Evolutionary conservation across 1,284 basidiomycete species (phyloP).

Genomic region (Nidula niveotomentosa): DNA sequence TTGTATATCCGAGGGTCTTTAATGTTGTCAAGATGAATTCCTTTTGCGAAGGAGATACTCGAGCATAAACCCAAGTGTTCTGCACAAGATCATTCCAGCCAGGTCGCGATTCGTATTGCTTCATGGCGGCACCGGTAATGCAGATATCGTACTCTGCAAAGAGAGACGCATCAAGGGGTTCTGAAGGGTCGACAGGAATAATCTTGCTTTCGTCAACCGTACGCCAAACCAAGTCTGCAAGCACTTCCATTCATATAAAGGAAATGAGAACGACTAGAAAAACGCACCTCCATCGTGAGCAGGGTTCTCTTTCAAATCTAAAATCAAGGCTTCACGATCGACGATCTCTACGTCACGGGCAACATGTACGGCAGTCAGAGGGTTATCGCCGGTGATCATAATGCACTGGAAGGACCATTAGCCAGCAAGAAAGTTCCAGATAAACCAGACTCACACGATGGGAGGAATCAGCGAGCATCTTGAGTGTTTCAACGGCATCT

Average conservation of each 20-base stretch:
- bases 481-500: constrained; percentile 88
- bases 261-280: not conserved
- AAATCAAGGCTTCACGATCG: constrained; percentile 88
- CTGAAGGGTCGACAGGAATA: constrained; percentile 77
- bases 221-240: constrained; percentile 82
- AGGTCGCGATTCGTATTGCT: constrained; percentile 69
- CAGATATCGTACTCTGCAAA: constrained; percentile 92
- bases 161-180: constrained; percentile 76
- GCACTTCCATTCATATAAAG: not conserved
- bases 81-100: constrained; percentile 82
- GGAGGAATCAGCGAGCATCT: constrained; percentile 92
- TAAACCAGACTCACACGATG: constrained; percentile 70
- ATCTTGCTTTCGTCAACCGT: constrained; percentile 89
- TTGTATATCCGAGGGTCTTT: constrained; percentile 85
- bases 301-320: constrained; percentile 86
- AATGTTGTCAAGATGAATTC: constrained; percentile 90
- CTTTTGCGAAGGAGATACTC: constrained; percentile 94
- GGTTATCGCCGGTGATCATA: constrained; percentile 98
- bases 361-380: constrained; percentile 92
- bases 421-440: not conserved
- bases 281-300: constrained; percentile 62
- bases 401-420: constrained; percentile 61
- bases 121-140: constrained; percentile 89
- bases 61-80: constrained; percentile 96
- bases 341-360: constrained; percentile 95